Evolutionary conservation across 192 early-diverging fungal species (phyloP).

Genomic region (Irineochytrium annulatum): DNA sequence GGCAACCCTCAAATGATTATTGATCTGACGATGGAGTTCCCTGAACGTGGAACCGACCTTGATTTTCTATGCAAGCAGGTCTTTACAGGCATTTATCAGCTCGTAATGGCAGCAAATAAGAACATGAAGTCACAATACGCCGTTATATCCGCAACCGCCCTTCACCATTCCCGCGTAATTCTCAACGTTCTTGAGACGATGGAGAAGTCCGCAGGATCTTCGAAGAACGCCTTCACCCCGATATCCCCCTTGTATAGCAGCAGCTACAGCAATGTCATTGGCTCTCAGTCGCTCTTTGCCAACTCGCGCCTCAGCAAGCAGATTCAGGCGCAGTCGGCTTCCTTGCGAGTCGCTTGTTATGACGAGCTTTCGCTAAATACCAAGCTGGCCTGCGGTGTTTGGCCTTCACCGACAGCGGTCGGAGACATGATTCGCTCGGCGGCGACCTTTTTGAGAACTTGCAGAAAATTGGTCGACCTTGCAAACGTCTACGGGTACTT

Average conservation of each 20-base stretch:
- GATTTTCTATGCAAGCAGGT: constrained; percentile 44
- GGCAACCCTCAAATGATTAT: constrained; percentile 27
- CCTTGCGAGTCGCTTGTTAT: constrained; percentile 29
- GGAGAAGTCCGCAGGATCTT: constrained; percentile 1
- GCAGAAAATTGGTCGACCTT: constrained; percentile 30
- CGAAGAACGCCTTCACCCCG: constrained; percentile 8
- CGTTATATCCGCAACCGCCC: constrained; percentile 48
- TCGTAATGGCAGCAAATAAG: constrained; percentile 52
- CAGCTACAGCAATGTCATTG: constrained; percentile 3
- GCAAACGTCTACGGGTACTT: constrained; percentile 40
- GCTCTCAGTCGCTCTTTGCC: constrained; percentile 16
- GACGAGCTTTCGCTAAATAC: constrained; percentile 48
- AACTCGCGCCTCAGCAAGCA: constrained; percentile 10
- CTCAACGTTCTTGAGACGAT: constrained; percentile 37
- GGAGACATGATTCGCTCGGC: constrained; percentile 47
- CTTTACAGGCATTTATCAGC: constrained; percentile 44
- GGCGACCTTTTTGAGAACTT: constrained; percentile 27
- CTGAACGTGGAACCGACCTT: constrained; percentile 42
- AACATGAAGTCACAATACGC: constrained; percentile 50
- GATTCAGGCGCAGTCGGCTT: constrained; percentile 20
- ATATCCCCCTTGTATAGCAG: constrained; percentile 16
- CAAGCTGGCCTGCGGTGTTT: constrained; percentile 49
- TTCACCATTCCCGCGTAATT: constrained; percentile 42
- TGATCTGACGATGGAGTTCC: constrained; percentile 37
- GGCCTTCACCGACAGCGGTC: constrained; percentile 48